Evolutionary conservation across 164 flowering plant species (phyloP), one percentile per base, ranked within the genome.

Genomic region (Paratinospora sagittata): DNA sequence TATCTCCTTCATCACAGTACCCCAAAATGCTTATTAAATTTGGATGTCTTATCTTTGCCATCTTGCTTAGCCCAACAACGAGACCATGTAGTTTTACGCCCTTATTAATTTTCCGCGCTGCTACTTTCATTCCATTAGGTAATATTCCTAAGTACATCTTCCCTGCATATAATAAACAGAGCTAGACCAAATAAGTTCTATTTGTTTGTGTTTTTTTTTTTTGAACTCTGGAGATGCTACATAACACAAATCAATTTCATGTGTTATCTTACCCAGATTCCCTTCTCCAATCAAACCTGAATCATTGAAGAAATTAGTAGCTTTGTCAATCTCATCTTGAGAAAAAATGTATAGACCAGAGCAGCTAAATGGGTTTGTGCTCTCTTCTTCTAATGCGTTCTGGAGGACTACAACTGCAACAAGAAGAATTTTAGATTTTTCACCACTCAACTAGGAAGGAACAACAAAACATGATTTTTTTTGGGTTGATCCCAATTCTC

Each of bases 121-220:
- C 80, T 21, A 72, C 78, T 58, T 36, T 74, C 75, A 45, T 68
- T 68, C 80, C 80, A 74, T 77, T 78, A 8, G 80, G 80, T 70
- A 74, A 68, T 58, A 68, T 62, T 60, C 75, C 80, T 21, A 67
- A 8, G 70, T 74, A 78, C 23, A 74, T 61, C 68, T 71, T 67
- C 34, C 80, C 80, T 78, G 37, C 26, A 62, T 39, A 26, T 37
- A 23, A 49, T 14, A 55, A 61, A 21, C 3, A 45, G 67, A 11
- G 19, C 17, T 41, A 23, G n/a, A n/a, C n/a, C n/a, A n/a, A n/a
- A n/a, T n/a, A n/a, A n/a, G n/a, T n/a, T n/a, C n/a, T n/a, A n/a
- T n/a, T n/a, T n/a, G n/a, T n/a, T n/a, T n/a, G n/a, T n/a, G n/a
- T n/a, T n/a, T n/a, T n/a, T n/a, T n/a, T n/a, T n/a, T n/a, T n/a